phyloP scores from a whole-genome alignment of 2,329 filamentous ascomycete species.

The Pseudogymnoascus sp. region DNA sequence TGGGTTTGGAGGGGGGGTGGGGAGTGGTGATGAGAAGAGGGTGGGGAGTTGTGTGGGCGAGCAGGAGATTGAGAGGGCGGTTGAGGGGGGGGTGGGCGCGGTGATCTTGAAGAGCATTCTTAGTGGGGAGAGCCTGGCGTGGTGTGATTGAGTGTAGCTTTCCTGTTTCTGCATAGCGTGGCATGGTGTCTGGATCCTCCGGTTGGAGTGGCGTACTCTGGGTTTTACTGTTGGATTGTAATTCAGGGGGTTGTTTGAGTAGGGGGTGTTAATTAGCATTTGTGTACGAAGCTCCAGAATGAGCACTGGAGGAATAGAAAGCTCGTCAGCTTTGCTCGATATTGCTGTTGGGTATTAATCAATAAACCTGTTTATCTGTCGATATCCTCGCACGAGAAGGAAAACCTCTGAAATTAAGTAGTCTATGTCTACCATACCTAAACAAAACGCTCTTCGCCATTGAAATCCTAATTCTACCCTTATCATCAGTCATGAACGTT shows the following conservation, averaged over 20 bases:
- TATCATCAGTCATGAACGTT: not conserved
- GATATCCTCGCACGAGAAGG: not conserved
- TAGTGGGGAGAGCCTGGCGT: slow-evolving; percentile 34
- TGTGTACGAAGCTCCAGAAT: not conserved
- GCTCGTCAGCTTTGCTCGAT: not conserved
- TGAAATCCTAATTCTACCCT: not conserved
- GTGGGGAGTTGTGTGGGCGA: slow-evolving; percentile 75
- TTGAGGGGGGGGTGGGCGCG: slow-evolving; percentile 51
- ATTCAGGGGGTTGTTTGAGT: not conserved
- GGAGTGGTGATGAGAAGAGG: slow-evolving; percentile 62
- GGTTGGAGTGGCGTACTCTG: not conserved
- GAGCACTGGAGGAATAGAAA: not conserved
- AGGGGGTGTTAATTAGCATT: not conserved
- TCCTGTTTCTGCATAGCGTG: not conserved
- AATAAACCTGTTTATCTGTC: not conserved
- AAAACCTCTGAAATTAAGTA: not conserved
- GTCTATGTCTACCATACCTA: slow-evolving; percentile 1
- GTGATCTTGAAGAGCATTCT: slow-evolving; percentile 57
- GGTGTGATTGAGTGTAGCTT: not conserved
- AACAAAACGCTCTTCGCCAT: not conserved
- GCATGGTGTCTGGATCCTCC: not conserved
- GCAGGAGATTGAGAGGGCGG: slow-evolving; percentile 66
- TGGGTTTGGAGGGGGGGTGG: slow-evolving; percentile 39
- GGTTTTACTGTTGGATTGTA: slow-evolving; percentile 4
- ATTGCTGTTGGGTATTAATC: slow-evolving; percentile 1